Evolutionary conservation across 108 stramenopile genomes (phyloP).

Genomic region (Pseudonitzschia multiseries): DNA sequence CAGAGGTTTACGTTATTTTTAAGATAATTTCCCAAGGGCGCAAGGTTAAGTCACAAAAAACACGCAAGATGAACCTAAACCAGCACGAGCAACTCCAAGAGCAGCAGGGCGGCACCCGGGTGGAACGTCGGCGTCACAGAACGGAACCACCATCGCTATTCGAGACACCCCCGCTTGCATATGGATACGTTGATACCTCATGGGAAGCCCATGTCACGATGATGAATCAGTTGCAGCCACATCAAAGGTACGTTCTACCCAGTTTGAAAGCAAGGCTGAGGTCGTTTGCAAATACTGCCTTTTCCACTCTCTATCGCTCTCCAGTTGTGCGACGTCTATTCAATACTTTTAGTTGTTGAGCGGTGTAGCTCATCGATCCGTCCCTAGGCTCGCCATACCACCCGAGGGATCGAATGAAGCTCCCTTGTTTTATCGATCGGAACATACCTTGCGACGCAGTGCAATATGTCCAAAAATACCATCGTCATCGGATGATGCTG

Average conservation of each 20-base stretch:
- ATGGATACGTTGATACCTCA: constrained; percentile 41
- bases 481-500: no score
- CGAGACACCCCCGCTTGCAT: constrained; percentile 24
- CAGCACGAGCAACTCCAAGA: constrained; percentile 13
- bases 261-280: not conserved
- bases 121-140: constrained; percentile 22
- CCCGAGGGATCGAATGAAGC: no score
- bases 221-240: constrained; percentile 37
- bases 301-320: not conserved
- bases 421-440: no score
- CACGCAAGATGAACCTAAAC: constrained; percentile 14
- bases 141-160: constrained; percentile 30
- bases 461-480: no score
- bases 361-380: no score
- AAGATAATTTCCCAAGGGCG: constrained; percentile 7
- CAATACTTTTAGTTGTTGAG: no score
- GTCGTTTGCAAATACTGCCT: not conserved
- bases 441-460: no score
- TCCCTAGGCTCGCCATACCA: no score
- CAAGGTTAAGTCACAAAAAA: constrained; percentile 14
- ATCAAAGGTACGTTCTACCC: constrained; percentile 36
- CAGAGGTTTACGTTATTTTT: not conserved
- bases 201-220: constrained; percentile 37
- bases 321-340: not conserved
- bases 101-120: constrained; percentile 19